These are phyloP conservation scores for Tetradesmus lagerheimii DNA, from an alignment of 139 green algal genomes.

Conservation along the genomic window DNA sequence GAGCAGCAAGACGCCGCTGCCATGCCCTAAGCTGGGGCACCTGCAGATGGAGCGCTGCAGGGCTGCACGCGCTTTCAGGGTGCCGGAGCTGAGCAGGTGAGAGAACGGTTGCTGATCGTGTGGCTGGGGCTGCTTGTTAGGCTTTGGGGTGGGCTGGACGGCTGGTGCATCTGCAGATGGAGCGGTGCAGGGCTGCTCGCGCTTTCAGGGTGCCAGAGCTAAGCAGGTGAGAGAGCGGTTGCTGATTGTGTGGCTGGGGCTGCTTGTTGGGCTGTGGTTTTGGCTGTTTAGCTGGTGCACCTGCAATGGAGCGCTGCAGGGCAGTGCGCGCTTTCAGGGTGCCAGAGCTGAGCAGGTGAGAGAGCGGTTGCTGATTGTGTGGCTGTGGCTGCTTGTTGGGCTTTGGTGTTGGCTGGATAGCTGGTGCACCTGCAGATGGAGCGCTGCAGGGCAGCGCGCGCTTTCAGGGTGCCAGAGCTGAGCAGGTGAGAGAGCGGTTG, in stretches of 20 bases:
- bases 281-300: no score
- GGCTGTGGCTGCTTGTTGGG: background rate
- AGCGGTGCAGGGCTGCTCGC: slow-evolving; percentile 15
- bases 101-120: background rate
- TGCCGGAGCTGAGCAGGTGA: slow-evolving; percentile 27
- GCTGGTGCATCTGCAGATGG: background rate
- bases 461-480: slow-evolving; percentile 15
- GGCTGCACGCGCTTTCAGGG: slow-evolving; percentile 17
- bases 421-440: background rate
- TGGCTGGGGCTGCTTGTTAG: background rate
- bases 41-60: slow-evolving; percentile 43
- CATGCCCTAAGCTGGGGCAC: slow-evolving; percentile 23
- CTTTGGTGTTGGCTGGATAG: background rate
- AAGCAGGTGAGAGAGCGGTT: background rate
- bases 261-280: no score
- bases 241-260: no score
- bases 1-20: slow-evolving; percentile 38
- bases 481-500: slow-evolving; percentile 5
- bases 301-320: slow-evolving; percentile 33
- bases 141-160: background rate
- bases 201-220: slow-evolving; percentile 23
- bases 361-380: background rate
- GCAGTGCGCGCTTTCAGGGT: slow-evolving; percentile 20
- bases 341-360: slow-evolving; percentile 26
- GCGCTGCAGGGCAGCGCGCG: slow-evolving; percentile 13